phyloP scores from a whole-genome alignment of 83 land plant genomes.

The Picea abies region DNA sequence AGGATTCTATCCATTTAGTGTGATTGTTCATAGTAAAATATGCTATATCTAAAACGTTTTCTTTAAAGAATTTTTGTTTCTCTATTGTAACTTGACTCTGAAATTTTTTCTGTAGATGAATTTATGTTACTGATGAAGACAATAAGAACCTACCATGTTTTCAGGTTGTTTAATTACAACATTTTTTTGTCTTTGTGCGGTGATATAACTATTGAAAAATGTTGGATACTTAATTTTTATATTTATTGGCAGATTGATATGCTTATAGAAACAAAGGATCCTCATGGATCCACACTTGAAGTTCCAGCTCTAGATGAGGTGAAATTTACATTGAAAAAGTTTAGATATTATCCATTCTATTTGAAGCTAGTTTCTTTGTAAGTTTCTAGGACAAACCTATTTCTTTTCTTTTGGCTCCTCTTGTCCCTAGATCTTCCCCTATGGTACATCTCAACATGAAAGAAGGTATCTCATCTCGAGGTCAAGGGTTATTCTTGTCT shows the following conservation, averaged over 20 bases:
- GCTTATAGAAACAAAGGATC: slow-evolving; percentile 75
- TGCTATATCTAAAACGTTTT: background rate
- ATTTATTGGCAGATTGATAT: slow-evolving; percentile 35
- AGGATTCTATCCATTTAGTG: too few species aligned
- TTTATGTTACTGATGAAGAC: slow-evolving; percentile 66
- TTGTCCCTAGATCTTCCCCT: too few species aligned
- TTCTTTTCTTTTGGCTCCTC: too few species aligned
- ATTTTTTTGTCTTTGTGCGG: background rate
- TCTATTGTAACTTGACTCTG: background rate
- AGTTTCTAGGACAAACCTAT: background rate
- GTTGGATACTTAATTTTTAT: background rate
- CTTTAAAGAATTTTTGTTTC: background rate
- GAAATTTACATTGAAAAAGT: background rate
- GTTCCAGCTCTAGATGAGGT: slow-evolving; percentile 93
- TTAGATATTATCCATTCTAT: background rate
- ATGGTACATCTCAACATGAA: too few species aligned
- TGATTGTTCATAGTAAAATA: background rate
- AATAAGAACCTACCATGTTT: slow-evolving; percentile 59
- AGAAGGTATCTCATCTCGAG: too few species aligned
- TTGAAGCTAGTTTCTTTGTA: background rate
- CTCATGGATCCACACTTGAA: slow-evolving; percentile 88
- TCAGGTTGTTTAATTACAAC: slow-evolving; percentile 37
- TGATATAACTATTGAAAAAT: background rate
- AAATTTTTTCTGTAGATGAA: slow-evolving; percentile 28
- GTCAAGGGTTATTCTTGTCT: too few species aligned